A percentile compares a stretch with the other conserved stretches of the same genome.
These are phyloP conservation scores for Hanseniaspora vineae DNA, from an alignment of 805 yeast genomes.

Conservation along the genomic window DNA sequence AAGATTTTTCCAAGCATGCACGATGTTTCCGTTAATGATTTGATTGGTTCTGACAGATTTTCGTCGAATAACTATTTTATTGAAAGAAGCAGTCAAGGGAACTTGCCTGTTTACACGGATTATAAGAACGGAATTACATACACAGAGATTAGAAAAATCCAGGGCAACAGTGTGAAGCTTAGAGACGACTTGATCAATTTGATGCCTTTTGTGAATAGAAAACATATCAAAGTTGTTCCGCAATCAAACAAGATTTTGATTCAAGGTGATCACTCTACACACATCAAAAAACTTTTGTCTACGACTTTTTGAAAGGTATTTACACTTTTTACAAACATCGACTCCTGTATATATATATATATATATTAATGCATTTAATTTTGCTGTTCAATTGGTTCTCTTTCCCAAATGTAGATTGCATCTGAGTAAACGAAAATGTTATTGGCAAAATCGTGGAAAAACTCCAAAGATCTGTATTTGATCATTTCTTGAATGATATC, in stretches of 20 bases:
- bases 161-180: constrained; percentile 54
- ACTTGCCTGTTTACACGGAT: constrained; percentile 73
- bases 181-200: constrained; percentile 49
- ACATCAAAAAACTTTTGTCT: constrained; percentile 22
- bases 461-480: constrained; percentile 7
- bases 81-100: constrained; percentile 44
- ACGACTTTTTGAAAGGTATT: constrained; percentile 7
- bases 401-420: constrained; percentile 20
- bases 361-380: neutral
- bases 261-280: constrained; percentile 32
- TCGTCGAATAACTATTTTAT: constrained; percentile 23
- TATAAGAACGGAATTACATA: constrained; percentile 40
- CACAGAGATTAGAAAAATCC: constrained; percentile 61
- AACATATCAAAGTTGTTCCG: constrained; percentile 34
- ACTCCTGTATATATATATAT: neutral
- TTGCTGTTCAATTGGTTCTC: neutral
- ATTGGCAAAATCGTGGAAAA: constrained; percentile 10
- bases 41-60: constrained; percentile 14
- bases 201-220: constrained; percentile 35
- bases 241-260: constrained; percentile 42
- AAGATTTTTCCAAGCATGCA: constrained; percentile 17
- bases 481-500: constrained; percentile 8
- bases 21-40: constrained; percentile 20
- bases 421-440: constrained; percentile 15
- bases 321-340: neutral